phyloP scores from a whole-genome alignment of 2,329 filamentous ascomycete species.

The Trichoderma oligosporum region DNA sequence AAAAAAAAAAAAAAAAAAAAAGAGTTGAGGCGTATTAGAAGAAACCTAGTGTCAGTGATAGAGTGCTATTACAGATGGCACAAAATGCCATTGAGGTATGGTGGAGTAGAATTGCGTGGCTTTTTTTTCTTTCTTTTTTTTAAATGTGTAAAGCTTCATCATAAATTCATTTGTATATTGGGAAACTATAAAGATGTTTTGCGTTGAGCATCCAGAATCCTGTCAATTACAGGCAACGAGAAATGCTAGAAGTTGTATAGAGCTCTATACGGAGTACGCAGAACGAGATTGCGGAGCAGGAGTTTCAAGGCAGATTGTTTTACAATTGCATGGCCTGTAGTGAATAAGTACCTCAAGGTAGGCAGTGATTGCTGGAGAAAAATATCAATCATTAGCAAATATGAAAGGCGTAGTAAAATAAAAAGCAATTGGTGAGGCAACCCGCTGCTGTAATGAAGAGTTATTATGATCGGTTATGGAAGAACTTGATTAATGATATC shows the following conservation, averaged over 20 bases:
- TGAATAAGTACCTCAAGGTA: too few relatives aligned
- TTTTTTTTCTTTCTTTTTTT: not conserved
- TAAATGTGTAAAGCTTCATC: not conserved
- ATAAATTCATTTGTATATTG: not conserved
- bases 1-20: not conserved
- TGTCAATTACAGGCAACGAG: not conserved
- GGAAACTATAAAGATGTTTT: not conserved
- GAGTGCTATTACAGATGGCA: constrained; percentile 1
- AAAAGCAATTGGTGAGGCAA: too few relatives aligned
- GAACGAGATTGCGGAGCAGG: not conserved
- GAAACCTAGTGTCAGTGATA: not conserved
- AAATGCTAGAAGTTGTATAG: too few relatives aligned
- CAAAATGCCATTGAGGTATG: not conserved
- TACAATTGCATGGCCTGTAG: too few relatives aligned
- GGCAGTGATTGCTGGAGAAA: too few relatives aligned
- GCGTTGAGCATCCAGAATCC: not conserved
- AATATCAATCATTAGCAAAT: too few relatives aligned
- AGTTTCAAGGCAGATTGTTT: not conserved
- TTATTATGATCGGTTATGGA: too few relatives aligned
- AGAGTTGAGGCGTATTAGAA: not conserved
- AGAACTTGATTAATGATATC: too few relatives aligned
- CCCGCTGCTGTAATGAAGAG: too few relatives aligned
- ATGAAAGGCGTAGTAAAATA: too few relatives aligned
- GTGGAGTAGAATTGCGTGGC: not conserved
- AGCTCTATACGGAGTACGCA: too few relatives aligned